Evolutionary conservation across 2,329 filamentous ascomycete genomes (phyloP).

Genomic region (Colletotrichum karsti): DNA sequence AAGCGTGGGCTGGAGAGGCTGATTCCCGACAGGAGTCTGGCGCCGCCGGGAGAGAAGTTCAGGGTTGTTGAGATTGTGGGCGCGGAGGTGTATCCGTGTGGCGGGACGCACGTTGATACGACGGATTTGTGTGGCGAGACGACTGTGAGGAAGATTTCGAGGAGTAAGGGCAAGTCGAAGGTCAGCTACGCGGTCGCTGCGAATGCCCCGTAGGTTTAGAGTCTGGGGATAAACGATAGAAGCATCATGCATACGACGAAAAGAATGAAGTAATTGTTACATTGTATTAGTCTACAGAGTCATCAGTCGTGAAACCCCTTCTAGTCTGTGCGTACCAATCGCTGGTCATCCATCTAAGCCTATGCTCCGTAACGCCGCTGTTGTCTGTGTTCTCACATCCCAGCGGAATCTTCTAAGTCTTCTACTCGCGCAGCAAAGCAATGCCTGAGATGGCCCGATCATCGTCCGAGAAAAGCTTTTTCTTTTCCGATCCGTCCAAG

Average conservation of each 20-base stretch:
- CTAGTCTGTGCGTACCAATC: background rate
- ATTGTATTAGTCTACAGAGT: background rate
- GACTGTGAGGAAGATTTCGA: conserved; percentile 72
- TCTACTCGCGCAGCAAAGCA: background rate
- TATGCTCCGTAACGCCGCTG: background rate
- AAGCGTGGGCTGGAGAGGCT: conserved; percentile 62
- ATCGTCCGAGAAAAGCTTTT: conserved; percentile 32
- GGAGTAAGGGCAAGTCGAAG: conserved; percentile 69
- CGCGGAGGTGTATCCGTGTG: conserved; percentile 76
- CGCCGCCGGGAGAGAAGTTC: conserved; percentile 62
- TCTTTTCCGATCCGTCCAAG: conserved; percentile 40
- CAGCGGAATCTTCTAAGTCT: fast-evolving
- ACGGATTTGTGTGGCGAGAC: conserved; percentile 68
- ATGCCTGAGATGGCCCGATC: conserved; percentile 22
- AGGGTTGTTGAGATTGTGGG: conserved; percentile 76
- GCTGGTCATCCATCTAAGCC: background rate
- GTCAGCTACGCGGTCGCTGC: conserved; percentile 53
- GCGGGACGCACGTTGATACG: conserved; percentile 75
- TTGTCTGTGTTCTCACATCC: background rate
- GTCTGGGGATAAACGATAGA: background rate
- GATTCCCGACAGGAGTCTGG: conserved; percentile 57
- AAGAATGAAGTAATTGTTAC: background rate
- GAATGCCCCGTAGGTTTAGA: background rate
- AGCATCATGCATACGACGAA: background rate
- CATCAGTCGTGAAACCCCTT: background rate